These are phyloP conservation scores for Ilyonectria destructans DNA, from an alignment of 2,329 filamentous ascomycete species.

Conservation along the genomic window DNA sequence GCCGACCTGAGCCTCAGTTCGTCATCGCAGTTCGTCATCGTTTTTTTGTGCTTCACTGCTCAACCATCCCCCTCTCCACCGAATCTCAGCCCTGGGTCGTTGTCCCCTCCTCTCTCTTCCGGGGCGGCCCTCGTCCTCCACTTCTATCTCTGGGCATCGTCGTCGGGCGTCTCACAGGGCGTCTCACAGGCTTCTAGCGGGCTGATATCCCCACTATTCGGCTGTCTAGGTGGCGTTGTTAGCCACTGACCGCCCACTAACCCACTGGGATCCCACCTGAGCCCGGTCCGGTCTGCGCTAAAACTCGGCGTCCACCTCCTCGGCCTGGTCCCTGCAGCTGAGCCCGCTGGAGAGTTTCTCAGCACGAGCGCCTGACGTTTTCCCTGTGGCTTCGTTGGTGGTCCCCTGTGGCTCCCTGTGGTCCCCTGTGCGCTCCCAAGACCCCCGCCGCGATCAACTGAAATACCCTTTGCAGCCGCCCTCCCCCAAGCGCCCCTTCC, in stretches of 20 bases:
- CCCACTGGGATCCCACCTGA: slow-evolving; percentile 33
- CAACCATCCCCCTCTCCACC: neutral
- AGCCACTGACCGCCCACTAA: slow-evolving; percentile 22
- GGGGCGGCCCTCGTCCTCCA: slow-evolving; percentile 9
- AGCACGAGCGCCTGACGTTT: slow-evolving; percentile 41
- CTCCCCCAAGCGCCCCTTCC: slow-evolving; percentile 21
- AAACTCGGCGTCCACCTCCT: slow-evolving; percentile 17
- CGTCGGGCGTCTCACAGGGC: slow-evolving; percentile 13
- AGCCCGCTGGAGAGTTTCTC: slow-evolving; percentile 15
- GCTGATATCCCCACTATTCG: slow-evolving; percentile 41
- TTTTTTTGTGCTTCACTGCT: slow-evolving; percentile 3
- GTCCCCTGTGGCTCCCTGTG: slow-evolving; percentile 5
- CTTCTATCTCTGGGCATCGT: slow-evolving; percentile 20
- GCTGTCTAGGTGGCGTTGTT: slow-evolving; percentile 15
- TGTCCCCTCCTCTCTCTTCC: neutral
- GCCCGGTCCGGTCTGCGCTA: slow-evolving; percentile 43
- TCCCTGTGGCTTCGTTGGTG: slow-evolving; percentile 5
- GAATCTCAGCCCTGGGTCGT: neutral
- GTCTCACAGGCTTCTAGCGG: slow-evolving; percentile 43
- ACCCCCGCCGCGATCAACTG: slow-evolving; percentile 44
- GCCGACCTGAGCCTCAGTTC: slow-evolving; percentile 21
- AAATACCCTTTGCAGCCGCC: slow-evolving; percentile 28
- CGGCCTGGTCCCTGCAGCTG: slow-evolving; percentile 49
- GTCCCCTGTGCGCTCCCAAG: slow-evolving; percentile 2
- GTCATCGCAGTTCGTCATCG: neutral